Evolutionary conservation across 2,329 filamentous ascomycete species (phyloP).

Genomic region (Pseudogymnoascus sp.): DNA sequence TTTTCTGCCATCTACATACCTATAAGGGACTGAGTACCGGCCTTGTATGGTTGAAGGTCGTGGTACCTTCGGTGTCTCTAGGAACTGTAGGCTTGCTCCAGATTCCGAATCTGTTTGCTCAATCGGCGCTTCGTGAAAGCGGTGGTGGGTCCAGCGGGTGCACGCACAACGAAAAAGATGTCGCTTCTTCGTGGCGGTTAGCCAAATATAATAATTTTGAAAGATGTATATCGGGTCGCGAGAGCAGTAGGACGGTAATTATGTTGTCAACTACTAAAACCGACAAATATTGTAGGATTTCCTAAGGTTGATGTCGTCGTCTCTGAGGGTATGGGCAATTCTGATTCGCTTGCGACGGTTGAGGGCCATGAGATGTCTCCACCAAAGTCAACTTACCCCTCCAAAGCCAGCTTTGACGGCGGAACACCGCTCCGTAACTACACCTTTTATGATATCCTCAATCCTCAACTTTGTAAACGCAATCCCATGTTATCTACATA

Average conservation of each 20-base stretch:
- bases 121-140: conserved; percentile 7
- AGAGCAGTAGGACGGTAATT: neutral
- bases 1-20: conserved; percentile 6
- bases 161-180: conserved; percentile 6
- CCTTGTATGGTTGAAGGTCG: conserved; percentile 6
- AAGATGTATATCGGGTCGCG: neutral
- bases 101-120: conserved; percentile 7
- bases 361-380: neutral
- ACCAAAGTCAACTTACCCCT: conserved; percentile 7
- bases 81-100: conserved; percentile 6
- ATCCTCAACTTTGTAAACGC: neutral
- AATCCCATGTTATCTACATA: conserved; percentile 1
- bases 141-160: conserved; percentile 6
- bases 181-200: neutral
- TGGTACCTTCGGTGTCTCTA: conserved; percentile 7
- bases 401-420: neutral
- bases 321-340: neutral
- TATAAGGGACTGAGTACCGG: conserved; percentile 7
- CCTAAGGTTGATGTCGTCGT: conserved; percentile 3
- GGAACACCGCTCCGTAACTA: neutral
- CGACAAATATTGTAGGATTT: conserved; percentile 2
- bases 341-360: neutral
- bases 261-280: neutral
- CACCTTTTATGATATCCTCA: conserved; percentile 1
- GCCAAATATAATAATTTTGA: conserved; percentile 2